These are phyloP conservation scores for Monotropa hypopitys DNA, from an alignment of 179 eudicot genomes.

Conservation along the genomic window DNA sequence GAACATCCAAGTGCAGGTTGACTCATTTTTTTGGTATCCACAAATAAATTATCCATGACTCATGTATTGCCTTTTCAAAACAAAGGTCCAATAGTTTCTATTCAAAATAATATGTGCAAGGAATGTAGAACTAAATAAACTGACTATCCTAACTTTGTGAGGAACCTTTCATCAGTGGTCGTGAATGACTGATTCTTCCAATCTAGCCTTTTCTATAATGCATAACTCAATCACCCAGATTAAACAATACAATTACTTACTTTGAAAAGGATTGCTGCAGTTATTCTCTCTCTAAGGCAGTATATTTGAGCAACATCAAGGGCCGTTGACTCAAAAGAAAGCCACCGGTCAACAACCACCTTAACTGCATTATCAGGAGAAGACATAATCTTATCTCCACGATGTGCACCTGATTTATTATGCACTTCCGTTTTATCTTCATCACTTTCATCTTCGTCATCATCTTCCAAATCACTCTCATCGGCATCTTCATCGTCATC, in stretches of 20 bases:
- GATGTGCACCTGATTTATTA: slow-evolving; percentile 12
- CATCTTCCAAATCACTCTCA: slow-evolving; percentile 30
- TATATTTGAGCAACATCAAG: slow-evolving; percentile 89
- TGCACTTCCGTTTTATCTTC: slow-evolving; percentile 22
- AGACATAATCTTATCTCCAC: slow-evolving; percentile 55
- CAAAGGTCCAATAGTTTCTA: background rate
- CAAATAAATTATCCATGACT: background rate
- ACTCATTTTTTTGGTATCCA: background rate
- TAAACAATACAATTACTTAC: slow-evolving; percentile 26
- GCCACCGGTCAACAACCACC: slow-evolving; percentile 74
- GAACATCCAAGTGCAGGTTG: background rate
- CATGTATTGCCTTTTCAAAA: background rate
- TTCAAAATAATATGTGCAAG: background rate
- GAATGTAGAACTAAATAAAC: background rate
- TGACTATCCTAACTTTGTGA: background rate
- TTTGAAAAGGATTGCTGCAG: slow-evolving; percentile 66
- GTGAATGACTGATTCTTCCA: background rate
- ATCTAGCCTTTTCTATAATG: background rate
- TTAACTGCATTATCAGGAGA: slow-evolving; percentile 61
- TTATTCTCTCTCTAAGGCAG: slow-evolving; percentile 84
- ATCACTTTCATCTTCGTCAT: slow-evolving; percentile 21
- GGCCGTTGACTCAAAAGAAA: slow-evolving; percentile 56
- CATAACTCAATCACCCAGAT: background rate
- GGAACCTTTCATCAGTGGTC: background rate
- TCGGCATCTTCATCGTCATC: slow-evolving; percentile 17